Evolutionary conservation across 2,329 filamentous ascomycete genomes (phyloP), one percentile per base, ranked within the genome.

Genomic region (Verticillium klebahnii): DNA sequence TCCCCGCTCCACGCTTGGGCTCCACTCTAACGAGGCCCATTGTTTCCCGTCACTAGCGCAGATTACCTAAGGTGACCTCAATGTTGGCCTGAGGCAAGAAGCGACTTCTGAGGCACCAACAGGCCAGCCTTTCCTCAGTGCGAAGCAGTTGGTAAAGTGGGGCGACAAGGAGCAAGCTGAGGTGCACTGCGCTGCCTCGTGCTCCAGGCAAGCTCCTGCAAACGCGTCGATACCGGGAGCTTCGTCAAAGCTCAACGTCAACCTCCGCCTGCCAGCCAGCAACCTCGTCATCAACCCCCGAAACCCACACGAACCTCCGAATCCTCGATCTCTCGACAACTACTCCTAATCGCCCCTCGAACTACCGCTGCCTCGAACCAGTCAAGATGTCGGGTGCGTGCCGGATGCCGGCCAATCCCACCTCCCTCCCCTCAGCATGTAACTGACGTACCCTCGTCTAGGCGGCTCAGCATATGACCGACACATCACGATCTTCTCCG

Each of bases 401-500:
- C 45, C 19, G 45, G 19, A 23, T n/a, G 23, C n/a, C 63, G 60
- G 54, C 34, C 50, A 36, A 29, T 61, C 63, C 61, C 61, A 54
- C 63, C 67, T 58, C 61, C 25, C 60, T 17, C n/a, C 45, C 45
- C 40, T 25, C 45, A n/a, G n/a, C 45, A 50, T 56, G 54, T 32
- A 32, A 69, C 72, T 75, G 71, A 75, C 68, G 57, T 60, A 29
- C 9, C 69, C 63, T 61, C 57, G 63, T 62, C 61, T 72, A 92
- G 89, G 89, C 78, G 90, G 88, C 80, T 89, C 91, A 79, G 93
- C 92, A 74, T 98, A 96, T 81, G 95, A 99, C 81, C 88, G 95
- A 84, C 95, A 99, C 81, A 99, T 99, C 74, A 99, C 95, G 76
- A 98, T 99, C 85, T 99, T 99, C 83, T 97, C 95, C 65, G 95